phyloP scores from a whole-genome alignment of 768 basidiomycete genomes.

The Phylloporus arenicola region DNA sequence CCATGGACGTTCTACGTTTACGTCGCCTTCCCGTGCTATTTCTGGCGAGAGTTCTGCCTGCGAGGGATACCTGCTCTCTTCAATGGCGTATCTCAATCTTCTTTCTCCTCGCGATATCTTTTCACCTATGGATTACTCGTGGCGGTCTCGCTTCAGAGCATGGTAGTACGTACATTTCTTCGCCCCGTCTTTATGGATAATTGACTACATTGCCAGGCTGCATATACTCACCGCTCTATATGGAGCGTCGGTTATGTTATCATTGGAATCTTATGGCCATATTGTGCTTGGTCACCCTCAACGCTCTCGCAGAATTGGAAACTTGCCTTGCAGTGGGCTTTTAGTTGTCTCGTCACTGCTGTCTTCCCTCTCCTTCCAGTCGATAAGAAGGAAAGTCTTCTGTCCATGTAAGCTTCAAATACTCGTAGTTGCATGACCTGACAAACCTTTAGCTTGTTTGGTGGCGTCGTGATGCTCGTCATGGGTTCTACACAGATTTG shows the following conservation, averaged over 20 bases:
- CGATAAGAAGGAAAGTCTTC: slow-evolving; percentile 61
- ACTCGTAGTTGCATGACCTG: slow-evolving; percentile 1
- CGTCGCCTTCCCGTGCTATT: slow-evolving; percentile 67
- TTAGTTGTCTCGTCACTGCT: slow-evolving; percentile 48
- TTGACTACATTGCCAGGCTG: slow-evolving; percentile 38
- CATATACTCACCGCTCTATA: slow-evolving; percentile 63
- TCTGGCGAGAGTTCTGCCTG: slow-evolving; percentile 59
- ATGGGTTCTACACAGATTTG: slow-evolving; percentile 26
- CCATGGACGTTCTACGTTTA: slow-evolving; percentile 76
- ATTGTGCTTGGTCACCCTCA: slow-evolving; percentile 41
- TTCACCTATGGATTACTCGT: slow-evolving; percentile 31
- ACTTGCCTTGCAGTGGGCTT: slow-evolving; percentile 39
- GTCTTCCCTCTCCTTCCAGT: slow-evolving; percentile 71
- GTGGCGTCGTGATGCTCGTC: slow-evolving; percentile 42
- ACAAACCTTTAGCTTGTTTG: slow-evolving; percentile 35
- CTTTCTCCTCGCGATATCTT: slow-evolving; percentile 20
- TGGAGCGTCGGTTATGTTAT: slow-evolving; percentile 65
- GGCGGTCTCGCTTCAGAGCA: slow-evolving; percentile 48
- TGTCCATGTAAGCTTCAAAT: slow-evolving; percentile 50
- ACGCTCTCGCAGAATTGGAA: slow-evolving; percentile 23
- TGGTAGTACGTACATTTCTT: slow-evolving; percentile 55
- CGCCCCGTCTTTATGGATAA: neutral
- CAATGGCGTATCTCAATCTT: slow-evolving; percentile 13
- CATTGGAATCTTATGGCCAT: slow-evolving; percentile 65
- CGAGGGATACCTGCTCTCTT: slow-evolving; percentile 18